A percentile compares a stretch with the other conserved stretches of the same genome.
phyloP scores from a whole-genome alignment of 768 basidiomycete species.

The Collybia nuda region DNA sequence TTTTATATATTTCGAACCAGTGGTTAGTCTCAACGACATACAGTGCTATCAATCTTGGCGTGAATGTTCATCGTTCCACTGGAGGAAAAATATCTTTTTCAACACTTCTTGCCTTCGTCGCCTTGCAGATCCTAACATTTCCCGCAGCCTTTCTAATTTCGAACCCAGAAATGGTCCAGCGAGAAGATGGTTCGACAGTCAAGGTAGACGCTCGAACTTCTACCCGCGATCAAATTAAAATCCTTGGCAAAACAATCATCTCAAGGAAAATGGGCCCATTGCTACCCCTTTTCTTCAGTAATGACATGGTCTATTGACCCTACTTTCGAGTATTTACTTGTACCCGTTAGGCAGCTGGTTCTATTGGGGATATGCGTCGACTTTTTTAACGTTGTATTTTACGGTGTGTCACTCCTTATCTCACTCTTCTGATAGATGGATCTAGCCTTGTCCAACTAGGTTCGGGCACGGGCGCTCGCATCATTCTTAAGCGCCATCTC shows the following conservation, averaged over 20 bases:
- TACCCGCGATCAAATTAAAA: constrained; percentile 12
- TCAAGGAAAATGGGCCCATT: constrained; percentile 10
- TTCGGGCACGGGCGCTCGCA: constrained; percentile 15
- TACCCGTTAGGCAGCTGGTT: constrained; percentile 17
- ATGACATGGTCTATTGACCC: background rate
- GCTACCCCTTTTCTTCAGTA: constrained; percentile 15
- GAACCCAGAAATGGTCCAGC: constrained; percentile 14
- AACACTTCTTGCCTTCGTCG: constrained; percentile 10
- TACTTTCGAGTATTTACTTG: background rate
- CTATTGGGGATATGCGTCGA: constrained; percentile 19
- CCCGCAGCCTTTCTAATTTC: constrained; percentile 13
- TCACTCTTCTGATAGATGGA: background rate
- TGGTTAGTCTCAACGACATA: background rate
- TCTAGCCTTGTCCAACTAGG: constrained; percentile 4
- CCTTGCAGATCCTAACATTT: constrained; percentile 13
- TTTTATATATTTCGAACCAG: background rate
- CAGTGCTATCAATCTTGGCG: constrained; percentile 12
- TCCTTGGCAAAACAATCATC: constrained; percentile 6
- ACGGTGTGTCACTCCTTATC: constrained; percentile 5
- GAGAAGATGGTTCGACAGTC: constrained; percentile 16
- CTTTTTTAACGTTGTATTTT: constrained; percentile 18
- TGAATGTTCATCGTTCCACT: constrained; percentile 13
- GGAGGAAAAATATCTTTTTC: constrained; percentile 18
- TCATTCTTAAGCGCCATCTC: constrained; percentile 17
- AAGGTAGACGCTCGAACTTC: constrained; percentile 14